Percentiles rank a stretch among this genome's conserved stretches.
These are phyloP conservation scores for Mucor sp. DNA, from an alignment of 371 early-diverging fungal genomes.

Conservation along the genomic window DNA sequence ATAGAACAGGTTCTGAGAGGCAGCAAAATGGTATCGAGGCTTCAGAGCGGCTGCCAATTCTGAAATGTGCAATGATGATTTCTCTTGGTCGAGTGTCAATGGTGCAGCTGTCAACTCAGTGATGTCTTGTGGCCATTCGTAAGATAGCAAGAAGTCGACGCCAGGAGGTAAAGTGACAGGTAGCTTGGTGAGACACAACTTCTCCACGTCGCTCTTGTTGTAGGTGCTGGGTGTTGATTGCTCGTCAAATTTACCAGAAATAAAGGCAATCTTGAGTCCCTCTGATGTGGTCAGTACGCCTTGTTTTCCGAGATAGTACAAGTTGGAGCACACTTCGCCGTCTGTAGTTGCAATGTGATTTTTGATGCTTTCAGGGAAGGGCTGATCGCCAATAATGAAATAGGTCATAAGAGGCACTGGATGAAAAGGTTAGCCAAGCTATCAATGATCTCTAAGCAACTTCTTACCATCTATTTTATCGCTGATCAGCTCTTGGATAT, in stretches of 20 bases:
- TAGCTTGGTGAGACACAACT: slow-evolving; percentile 25
- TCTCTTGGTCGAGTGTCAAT: slow-evolving; percentile 17
- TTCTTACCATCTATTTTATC: slow-evolving; percentile 61
- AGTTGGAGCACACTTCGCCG: slow-evolving; percentile 79
- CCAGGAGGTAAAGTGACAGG: slow-evolving; percentile 49
- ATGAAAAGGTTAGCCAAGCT: background rate
- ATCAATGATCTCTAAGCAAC: background rate
- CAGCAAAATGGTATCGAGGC: slow-evolving; percentile 90
- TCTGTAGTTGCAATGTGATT: slow-evolving; percentile 56
- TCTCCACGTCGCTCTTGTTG: slow-evolving; percentile 21
- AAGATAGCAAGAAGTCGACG: slow-evolving; percentile 80
- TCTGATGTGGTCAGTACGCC: slow-evolving; percentile 75
- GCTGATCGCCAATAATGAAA: slow-evolving; percentile 66
- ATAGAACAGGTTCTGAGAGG: slow-evolving; percentile 66
- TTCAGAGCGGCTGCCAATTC: slow-evolving; percentile 55
- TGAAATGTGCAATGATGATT: slow-evolving; percentile 39
- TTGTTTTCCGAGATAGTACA: slow-evolving; percentile 70
- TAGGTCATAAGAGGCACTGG: slow-evolving; percentile 80
- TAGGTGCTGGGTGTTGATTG: slow-evolving; percentile 12
- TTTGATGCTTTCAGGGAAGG: slow-evolving; percentile 59
- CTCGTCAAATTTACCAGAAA: slow-evolving; percentile 58
- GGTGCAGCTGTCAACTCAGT: slow-evolving; percentile 25
- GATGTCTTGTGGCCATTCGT: slow-evolving; percentile 78
- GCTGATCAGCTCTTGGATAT: slow-evolving; percentile 54
- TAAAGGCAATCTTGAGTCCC: slow-evolving; percentile 74